Evolutionary conservation across 116 monocot genomes (phyloP).

Genomic region (Thalassia testudinum): DNA sequence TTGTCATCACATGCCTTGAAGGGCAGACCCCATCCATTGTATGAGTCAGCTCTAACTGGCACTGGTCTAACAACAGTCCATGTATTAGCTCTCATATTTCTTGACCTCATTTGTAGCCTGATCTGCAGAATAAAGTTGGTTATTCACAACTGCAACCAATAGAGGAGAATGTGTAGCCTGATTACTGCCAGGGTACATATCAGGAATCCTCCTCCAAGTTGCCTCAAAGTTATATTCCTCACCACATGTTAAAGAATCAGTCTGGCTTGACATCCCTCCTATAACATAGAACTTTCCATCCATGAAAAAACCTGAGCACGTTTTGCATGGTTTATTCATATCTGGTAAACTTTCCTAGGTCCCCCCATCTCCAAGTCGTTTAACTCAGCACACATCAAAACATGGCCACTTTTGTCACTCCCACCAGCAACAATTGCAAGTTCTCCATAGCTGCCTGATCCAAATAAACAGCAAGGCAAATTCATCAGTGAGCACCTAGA

Average conservation of each 20-base stretch:
- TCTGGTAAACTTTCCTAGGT: constrained; percentile 61
- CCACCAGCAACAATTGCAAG: constrained; percentile 86
- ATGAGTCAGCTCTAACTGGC: constrained; percentile 66
- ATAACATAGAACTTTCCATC: constrained; percentile 88
- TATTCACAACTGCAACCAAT: constrained; percentile 86
- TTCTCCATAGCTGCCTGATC: constrained; percentile 53
- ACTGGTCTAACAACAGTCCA: constrained; percentile 59
- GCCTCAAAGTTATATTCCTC: constrained; percentile 66
- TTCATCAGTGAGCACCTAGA: constrained; percentile 49
- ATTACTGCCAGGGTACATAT: constrained; percentile 70
- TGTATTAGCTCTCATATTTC: constrained; percentile 58
- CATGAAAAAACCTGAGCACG: constrained; percentile 88
- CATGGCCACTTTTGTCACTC: constrained; percentile 42
- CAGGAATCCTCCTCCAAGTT: constrained; percentile 46
- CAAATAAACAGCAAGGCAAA: constrained; percentile 73
- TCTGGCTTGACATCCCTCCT: constrained; percentile 57
- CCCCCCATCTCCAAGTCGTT: constrained; percentile 53
- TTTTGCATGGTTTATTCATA: constrained; percentile 58
- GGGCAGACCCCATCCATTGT: constrained; percentile 88
- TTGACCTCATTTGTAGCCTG: constrained; percentile 60
- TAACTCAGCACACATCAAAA: constrained; percentile 63
- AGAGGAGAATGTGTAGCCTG: constrained; percentile 69
- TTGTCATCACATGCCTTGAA: constrained; percentile 75
- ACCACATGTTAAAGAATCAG: constrained; percentile 78
- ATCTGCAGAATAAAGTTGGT: constrained; percentile 80